Evolutionary conservation across 441 rosid genomes (phyloP), one percentile per base, ranked within the genome.

Genomic region (Euphorbia corollata): DNA sequence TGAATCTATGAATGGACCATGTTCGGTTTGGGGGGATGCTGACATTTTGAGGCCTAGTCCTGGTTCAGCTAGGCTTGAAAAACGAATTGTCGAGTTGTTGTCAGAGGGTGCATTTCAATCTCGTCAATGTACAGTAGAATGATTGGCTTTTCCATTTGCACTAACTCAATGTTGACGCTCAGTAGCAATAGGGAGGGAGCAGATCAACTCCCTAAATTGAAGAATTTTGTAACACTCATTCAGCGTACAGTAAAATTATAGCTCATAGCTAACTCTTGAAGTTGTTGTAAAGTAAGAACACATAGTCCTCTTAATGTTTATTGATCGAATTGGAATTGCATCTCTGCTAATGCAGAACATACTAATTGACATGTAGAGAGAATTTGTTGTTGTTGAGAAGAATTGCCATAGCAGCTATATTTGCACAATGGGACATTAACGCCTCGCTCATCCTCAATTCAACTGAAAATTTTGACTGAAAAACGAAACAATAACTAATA

Each of bases 21-120:
- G 97, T 73, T 83, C 85, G 32, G 79, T 83, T 19, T 91, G 97
- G 99, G 97, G 97, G 2, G 87, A 91, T 79, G 91, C 97, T 7
- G 83, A 87, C 74, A 74, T 94, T 67, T 68, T 91, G 67, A 81
- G 96, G 45, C 96, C 97, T 0, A 89, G 97, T 59, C 77, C 87
- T 5, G 96, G 96, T 51, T 79, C 97, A 15, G 81, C 74, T 55
- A 88, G 95, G 68, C 97, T 94, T 0, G 92, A 89, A 69, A 85
- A 81, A 50, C 77, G 76, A 12, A 75, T 91, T 9, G 86, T 89
- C n/a, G 69, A 77, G 53, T 59, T 87, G 74, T 61, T 91, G 59
- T 82, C 87, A 0, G 70, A 83, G 24, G 87, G 78, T 73, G 75
- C 74, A 68, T 85, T 79, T 72, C 84, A 67, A 58, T 76, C 87